Percentiles rank a stretch among this genome's conserved stretches.
phyloP scores from a whole-genome alignment of 352 stramenopile genomes.

The Phytopythium litorale region DNA sequence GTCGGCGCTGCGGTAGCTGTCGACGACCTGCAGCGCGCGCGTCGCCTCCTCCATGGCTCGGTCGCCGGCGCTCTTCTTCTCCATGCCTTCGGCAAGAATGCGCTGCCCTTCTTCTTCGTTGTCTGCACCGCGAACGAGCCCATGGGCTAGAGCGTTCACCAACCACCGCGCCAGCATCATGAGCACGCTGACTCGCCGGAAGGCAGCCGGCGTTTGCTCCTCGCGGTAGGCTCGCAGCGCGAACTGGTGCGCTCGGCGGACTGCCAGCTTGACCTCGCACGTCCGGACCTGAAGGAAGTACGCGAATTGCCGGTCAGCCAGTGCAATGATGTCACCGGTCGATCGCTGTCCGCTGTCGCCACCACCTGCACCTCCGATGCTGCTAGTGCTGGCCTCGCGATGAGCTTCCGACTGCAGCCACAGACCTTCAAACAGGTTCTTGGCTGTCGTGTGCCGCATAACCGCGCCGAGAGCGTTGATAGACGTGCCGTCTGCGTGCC shows the following conservation, averaged over 20 bases:
- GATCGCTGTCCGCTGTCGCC: conserved; percentile 5
- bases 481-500: conserved; percentile 57
- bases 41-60: conserved; percentile 42
- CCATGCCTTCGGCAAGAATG: conserved; percentile 57
- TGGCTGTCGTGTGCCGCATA: conserved; percentile 58
- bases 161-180: conserved; percentile 65
- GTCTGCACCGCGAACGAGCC: conserved; percentile 54
- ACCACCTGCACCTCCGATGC: not conserved
- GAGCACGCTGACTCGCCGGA: conserved; percentile 41
- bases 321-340: conserved; percentile 10
- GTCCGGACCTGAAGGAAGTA: conserved; percentile 80
- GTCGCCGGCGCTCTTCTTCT: conserved; percentile 46
- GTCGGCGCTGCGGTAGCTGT: conserved; percentile 41
- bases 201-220: conserved; percentile 18
- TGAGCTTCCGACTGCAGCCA: conserved; percentile 38
- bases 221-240: conserved; percentile 43
- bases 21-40: conserved; percentile 29
- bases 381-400: not conserved
- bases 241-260: conserved; percentile 60
- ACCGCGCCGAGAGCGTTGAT: conserved; percentile 63
- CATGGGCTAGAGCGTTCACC: conserved; percentile 62
- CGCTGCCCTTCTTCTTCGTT: conserved; percentile 62
- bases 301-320: conserved; percentile 69
- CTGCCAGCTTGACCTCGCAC: conserved; percentile 57
- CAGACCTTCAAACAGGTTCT: conserved; percentile 77